Conservation (phyloP, 2,329 filamentous ascomycete species). For the Parasarocladium wereldwijsianum region DNA sequence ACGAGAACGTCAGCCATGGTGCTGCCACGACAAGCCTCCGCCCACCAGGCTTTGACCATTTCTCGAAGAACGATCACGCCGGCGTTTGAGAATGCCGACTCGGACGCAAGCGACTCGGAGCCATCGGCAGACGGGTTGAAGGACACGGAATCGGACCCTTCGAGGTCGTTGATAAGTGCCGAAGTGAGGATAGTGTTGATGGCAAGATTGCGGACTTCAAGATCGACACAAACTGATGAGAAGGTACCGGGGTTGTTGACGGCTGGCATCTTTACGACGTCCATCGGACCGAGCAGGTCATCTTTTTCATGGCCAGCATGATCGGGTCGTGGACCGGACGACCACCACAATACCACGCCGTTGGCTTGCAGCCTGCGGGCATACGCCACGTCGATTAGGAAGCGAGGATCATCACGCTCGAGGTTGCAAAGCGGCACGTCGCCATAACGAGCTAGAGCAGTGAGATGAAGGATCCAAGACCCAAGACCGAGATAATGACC, state of each 20-base stretch:
- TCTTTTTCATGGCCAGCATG: constrained; percentile 94
- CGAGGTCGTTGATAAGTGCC: constrained; percentile 89
- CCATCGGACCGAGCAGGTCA: constrained; percentile 68
- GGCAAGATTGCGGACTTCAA: constrained; percentile 84
- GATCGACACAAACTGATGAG: constrained; percentile 87
- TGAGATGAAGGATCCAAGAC: constrained; percentile 79
- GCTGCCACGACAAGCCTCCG: constrained; percentile 77
- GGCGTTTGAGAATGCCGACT: constrained; percentile 85
- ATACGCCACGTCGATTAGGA: constrained; percentile 91
- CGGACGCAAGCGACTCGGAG: constrained; percentile 52
- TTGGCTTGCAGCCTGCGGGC: constrained; percentile 79
- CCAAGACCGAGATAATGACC: constrained; percentile 87
- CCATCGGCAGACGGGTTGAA: constrained; percentile 47
- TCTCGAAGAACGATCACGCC: constrained; percentile 83
- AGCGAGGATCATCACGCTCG: constrained; percentile 84
- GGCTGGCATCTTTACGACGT: constrained; percentile 80
- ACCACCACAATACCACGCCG: constrained; percentile 97
- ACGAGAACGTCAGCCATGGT: constrained; percentile 97
- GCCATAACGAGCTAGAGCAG: constrained; percentile 77
- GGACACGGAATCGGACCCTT: constrained; percentile 74
- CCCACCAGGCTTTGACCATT: constrained; percentile 99
- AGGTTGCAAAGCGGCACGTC: constrained; percentile 92
- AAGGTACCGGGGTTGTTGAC: constrained; percentile 91
- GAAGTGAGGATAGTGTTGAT: constrained; percentile 98
- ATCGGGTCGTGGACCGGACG: constrained; percentile 69